Evolutionary conservation across 2,329 filamentous ascomycete genomes (phyloP).

Genomic region (Colletotrichum aenigma): DNA sequence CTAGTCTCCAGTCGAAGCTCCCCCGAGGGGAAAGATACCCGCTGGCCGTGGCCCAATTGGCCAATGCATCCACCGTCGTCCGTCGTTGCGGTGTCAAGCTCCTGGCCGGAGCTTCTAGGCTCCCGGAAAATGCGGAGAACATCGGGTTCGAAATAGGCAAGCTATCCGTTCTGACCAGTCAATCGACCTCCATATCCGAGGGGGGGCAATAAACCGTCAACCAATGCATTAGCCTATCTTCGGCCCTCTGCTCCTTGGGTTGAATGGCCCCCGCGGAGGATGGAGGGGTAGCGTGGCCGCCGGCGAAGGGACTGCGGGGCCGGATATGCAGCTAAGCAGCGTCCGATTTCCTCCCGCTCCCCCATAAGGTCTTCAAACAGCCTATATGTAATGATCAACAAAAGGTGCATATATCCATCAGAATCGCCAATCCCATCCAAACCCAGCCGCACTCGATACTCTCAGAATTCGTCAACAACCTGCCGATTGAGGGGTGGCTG

Average conservation of each 20-base stretch:
- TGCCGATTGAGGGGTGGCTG: background rate
- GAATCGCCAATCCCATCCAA: background rate
- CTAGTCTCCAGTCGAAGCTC: background rate
- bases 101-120: background rate
- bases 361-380: background rate
- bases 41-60: background rate
- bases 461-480: background rate
- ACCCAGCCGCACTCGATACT: background rate
- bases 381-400: background rate
- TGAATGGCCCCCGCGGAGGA: background rate
- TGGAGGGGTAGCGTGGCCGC: background rate
- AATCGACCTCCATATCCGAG: background rate
- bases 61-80: background rate
- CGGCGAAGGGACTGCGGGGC: background rate
- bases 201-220: slow-evolving; percentile 9
- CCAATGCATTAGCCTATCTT: background rate
- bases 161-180: background rate
- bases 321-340: background rate
- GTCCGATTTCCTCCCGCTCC: background rate
- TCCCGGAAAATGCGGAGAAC: background rate
- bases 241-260: background rate
- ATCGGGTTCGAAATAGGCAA: background rate
- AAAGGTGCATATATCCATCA: background rate
- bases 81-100: background rate
- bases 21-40: background rate